A percentile compares a stretch with the other conserved stretches of the same genome.
These are phyloP conservation scores for Priceomyces carsonii DNA, from an alignment of 805 yeast species.

Conservation along the genomic window DNA sequence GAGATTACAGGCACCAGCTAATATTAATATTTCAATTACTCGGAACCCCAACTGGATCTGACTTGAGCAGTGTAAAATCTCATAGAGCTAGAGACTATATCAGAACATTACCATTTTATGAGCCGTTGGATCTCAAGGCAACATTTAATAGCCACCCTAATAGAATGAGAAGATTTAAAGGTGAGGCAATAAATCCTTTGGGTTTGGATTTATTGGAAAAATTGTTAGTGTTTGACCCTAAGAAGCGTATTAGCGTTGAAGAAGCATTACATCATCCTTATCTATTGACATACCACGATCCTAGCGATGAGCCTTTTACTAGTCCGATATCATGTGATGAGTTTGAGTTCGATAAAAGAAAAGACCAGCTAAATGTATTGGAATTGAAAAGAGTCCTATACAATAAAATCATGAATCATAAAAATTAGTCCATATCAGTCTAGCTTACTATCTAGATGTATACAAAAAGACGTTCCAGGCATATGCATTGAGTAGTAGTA, in stretches of 20 bases:
- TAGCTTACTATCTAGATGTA: too few species aligned
- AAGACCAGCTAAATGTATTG: conserved; percentile 67
- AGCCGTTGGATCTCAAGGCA: conserved; percentile 15
- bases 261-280: conserved; percentile 91
- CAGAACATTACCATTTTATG: conserved; percentile 23
- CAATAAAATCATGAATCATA: conserved; percentile 62
- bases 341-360: conserved; percentile 46
- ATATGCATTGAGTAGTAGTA: too few species aligned
- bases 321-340: conserved; percentile 24
- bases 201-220: conserved; percentile 46
- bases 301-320: conserved; percentile 30
- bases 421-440: too few species aligned
- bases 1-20: conserved; percentile 69
- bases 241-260: conserved; percentile 78
- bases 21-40: conserved; percentile 64
- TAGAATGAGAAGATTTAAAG: conserved; percentile 15
- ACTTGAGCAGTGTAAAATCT: conserved; percentile 20
- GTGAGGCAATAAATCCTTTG: conserved; percentile 20
- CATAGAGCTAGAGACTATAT: conserved; percentile 26
- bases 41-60: conserved; percentile 58
- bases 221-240: conserved; percentile 87
- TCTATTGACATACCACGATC: conserved; percentile 72
- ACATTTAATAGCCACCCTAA: conserved; percentile 21
- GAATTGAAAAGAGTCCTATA: conserved; percentile 75
- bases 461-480: too few species aligned